Evolutionary conservation across 2,329 filamentous ascomycete genomes (phyloP).

Genomic region (Colletotrichum limetticola): DNA sequence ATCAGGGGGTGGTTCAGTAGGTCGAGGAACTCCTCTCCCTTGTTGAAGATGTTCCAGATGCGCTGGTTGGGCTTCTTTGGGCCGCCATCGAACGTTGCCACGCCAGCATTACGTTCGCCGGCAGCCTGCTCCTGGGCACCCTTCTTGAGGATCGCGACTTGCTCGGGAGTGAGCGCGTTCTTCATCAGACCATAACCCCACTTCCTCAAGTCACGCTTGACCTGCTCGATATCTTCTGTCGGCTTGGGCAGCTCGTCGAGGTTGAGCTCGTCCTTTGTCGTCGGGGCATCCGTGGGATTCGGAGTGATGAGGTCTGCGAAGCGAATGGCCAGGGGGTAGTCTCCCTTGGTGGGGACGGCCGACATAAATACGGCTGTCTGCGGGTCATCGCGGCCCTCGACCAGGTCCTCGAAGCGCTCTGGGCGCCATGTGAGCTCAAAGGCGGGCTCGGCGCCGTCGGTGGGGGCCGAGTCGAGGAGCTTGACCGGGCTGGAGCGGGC

Average conservation of each 20-base stretch:
- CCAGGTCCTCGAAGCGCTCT: neutral
- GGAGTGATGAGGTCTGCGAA: constrained; percentile 4
- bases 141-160: constrained; percentile 14
- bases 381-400: neutral
- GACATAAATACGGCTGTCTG: neutral
- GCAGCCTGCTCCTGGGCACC: constrained; percentile 11
- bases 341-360: neutral
- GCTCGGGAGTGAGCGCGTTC: constrained; percentile 4
- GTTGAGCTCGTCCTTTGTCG: neutral
- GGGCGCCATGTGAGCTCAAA: neutral
- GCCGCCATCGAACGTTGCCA: neutral
- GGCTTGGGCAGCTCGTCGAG: constrained; percentile 1
- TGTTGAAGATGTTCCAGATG: constrained; percentile 21
- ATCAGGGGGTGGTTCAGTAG: constrained; percentile 24
- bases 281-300: neutral
- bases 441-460: neutral
- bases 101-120: constrained; percentile 10
- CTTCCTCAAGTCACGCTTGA: constrained; percentile 16
- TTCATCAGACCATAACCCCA: constrained; percentile 28
- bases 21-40: constrained; percentile 17
- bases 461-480: neutral
- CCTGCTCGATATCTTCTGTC: constrained; percentile 16
- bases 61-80: constrained; percentile 12
- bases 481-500: constrained; percentile 3
- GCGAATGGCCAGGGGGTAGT: neutral